Conservation (phyloP, 495 filamentous ascomycete genomes). For the Podospora fimiseda region DNA sequence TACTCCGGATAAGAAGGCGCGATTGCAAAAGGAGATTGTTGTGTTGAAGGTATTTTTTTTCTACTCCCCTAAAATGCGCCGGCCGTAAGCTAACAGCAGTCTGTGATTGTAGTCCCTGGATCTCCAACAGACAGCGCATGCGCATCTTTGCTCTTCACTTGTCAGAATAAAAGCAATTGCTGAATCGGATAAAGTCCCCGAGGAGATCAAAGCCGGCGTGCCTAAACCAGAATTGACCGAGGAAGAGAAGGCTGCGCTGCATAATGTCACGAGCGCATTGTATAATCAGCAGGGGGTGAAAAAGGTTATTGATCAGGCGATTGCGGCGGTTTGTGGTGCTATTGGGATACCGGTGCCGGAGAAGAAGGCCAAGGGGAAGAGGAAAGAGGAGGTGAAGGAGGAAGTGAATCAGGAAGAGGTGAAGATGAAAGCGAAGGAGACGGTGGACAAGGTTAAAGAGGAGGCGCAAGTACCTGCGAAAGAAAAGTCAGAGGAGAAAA, state of each 20-base stretch:
- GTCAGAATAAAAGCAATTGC: conserved; percentile 64
- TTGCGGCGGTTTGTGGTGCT: conserved; percentile 55
- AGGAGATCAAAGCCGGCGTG: conserved; percentile 45
- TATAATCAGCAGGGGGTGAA: conserved; percentile 72
- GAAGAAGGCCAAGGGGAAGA: conserved; percentile 22
- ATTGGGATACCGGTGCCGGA: conserved; percentile 52
- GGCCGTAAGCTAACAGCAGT: conserved; percentile 2
- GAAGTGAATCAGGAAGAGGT: conserved; percentile 12
- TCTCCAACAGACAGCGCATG: conserved; percentile 54
- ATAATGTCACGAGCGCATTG: conserved; percentile 76
- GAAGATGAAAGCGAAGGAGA: conserved; percentile 5
- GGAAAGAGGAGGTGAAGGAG: conserved; percentile 5
- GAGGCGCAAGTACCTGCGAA: too few relatives aligned
- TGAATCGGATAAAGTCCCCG: conserved; percentile 38
- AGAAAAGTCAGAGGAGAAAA: conserved; percentile 17
- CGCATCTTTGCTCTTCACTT: conserved; percentile 71
- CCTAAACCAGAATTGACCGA: conserved; percentile 42
- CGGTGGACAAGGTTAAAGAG: neutral
- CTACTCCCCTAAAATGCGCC: too few relatives aligned
- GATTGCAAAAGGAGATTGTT: conserved; percentile 66
- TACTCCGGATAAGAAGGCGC: conserved; percentile 43
- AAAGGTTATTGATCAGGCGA: conserved; percentile 54
- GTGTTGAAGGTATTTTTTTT: conserved; percentile 64
- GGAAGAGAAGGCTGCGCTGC: conserved; percentile 39
- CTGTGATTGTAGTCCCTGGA: conserved; percentile 44